Conservation (phyloP, 192 early-diverging fungal genomes). For the Podochytrium sp. region DNA sequence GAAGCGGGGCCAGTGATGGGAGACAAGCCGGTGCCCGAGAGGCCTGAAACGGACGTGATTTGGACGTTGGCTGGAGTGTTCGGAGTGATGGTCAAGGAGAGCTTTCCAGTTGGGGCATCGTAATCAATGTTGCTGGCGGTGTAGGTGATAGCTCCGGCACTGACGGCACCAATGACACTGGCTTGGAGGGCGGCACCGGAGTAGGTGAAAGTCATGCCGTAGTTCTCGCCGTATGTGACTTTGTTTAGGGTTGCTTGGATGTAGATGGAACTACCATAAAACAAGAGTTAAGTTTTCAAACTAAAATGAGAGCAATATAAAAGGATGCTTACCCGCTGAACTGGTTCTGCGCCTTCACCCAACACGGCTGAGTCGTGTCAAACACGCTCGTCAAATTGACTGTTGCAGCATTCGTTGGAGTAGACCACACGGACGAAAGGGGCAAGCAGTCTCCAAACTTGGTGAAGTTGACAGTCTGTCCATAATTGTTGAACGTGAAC, state of each 20-base stretch:
- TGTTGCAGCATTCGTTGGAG: neutral
- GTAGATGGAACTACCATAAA: neutral
- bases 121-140: neutral
- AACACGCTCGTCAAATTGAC: too few relatives aligned
- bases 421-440: neutral
- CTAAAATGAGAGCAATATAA: neutral
- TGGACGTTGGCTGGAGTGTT: neutral
- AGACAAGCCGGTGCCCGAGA: neutral
- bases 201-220: neutral
- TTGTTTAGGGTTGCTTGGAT: neutral
- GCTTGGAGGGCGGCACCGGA: neutral
- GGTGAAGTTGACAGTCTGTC: neutral
- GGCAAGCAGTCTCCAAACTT: neutral
- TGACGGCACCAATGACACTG: neutral
- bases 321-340: neutral
- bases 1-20: too few relatives aligned
- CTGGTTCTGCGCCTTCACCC: too few relatives aligned
- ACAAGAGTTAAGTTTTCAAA: neutral
- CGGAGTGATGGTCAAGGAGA: neutral
- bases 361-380: too few relatives aligned
- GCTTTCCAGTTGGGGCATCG: neutral
- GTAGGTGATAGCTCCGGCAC: neutral
- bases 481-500: neutral
- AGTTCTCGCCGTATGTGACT: neutral
- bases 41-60: neutral